phyloP scores from a whole-genome alignment of 148 eudicot species.

The Fagopyrum homotropicum region DNA sequence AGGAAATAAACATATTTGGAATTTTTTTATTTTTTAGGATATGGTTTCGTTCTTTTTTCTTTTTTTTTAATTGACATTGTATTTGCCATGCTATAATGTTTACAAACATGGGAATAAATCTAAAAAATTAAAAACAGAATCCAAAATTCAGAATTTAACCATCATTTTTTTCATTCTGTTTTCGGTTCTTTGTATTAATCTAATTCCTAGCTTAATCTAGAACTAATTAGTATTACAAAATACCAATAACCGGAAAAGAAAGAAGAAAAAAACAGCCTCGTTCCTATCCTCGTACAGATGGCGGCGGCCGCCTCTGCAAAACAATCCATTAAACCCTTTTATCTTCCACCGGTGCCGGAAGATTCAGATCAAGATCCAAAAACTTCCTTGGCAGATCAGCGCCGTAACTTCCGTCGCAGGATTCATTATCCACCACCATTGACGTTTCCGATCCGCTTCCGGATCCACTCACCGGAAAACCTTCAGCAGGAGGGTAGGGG shows the following conservation, averaged over 20 bases:
- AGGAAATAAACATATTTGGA: too few species aligned
- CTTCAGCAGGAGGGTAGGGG: constrained; percentile 19
- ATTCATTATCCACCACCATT: constrained; percentile 41
- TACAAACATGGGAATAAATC: neutral
- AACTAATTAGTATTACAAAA: neutral
- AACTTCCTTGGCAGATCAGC: neutral
- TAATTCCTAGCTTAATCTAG: neutral
- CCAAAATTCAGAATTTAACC: neutral
- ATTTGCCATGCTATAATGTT: neutral
- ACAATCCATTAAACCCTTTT: constrained; percentile 17
- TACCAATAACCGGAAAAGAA: neutral
- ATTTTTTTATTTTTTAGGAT: too few species aligned
- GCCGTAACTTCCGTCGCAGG: constrained; percentile 9
- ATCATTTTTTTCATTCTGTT: neutral
- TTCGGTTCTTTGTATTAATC: neutral
- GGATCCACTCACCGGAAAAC: neutral
- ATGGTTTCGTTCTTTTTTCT: neutral
- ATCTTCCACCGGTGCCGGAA: constrained; percentile 40
- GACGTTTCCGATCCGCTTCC: constrained; percentile 57
- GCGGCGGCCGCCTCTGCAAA: neutral
- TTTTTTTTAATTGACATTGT: neutral
- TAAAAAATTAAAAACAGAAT: neutral
- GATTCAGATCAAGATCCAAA: constrained; percentile 39
- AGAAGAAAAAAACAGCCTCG: neutral
- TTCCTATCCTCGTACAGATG: neutral